These are phyloP conservation scores for Microstroma glucosiphilum DNA, from an alignment of 1,284 basidiomycete species.

Conservation along the genomic window DNA sequence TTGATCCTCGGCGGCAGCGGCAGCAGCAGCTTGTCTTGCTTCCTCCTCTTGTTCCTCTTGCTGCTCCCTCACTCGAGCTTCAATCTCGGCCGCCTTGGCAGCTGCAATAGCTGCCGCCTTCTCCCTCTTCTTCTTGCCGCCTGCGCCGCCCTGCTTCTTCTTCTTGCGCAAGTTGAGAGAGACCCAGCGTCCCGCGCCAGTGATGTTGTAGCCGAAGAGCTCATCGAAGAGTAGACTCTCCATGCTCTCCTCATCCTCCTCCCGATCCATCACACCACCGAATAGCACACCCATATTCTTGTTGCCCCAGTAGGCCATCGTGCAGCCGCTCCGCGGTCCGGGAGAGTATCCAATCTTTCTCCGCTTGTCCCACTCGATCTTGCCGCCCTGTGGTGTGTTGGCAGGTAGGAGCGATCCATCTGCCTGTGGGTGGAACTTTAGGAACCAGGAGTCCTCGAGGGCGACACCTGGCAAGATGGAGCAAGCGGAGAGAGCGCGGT, in stretches of 20 bases:
- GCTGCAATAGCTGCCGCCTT: constrained; percentile 16
- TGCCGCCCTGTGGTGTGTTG: constrained; percentile 13
- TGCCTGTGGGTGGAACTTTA: constrained; percentile 55
- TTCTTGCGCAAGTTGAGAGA: constrained; percentile 62
- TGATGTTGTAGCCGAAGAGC: constrained; percentile 64
- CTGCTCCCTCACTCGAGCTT: constrained; percentile 21
- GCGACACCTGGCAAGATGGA: constrained; percentile 61
- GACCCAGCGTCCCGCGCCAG: constrained; percentile 73
- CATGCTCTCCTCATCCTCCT: constrained; percentile 75
- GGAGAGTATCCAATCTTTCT: constrained; percentile 66
- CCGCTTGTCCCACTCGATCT: constrained; percentile 72
- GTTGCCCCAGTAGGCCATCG: constrained; percentile 71
- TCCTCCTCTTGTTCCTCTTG: constrained; percentile 46
- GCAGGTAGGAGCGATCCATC: constrained; percentile 33
- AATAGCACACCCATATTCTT: constrained; percentile 70
- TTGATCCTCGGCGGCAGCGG: too few relatives aligned
- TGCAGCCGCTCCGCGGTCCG: constrained; percentile 62
- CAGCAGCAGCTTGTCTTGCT: constrained; percentile 39
- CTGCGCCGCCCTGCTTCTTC: constrained; percentile 56
- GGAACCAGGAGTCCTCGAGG: constrained; percentile 83
- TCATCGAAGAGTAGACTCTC: constrained; percentile 54
- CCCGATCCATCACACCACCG: constrained; percentile 85
- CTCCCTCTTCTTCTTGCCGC: constrained; percentile 26
- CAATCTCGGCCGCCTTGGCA: constrained; percentile 9
- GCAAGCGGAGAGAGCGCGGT: too few relatives aligned